Base-by-base conservation (phyloP, 768 basidiomycete genomes). In the Agrocybe pediades region DNA sequence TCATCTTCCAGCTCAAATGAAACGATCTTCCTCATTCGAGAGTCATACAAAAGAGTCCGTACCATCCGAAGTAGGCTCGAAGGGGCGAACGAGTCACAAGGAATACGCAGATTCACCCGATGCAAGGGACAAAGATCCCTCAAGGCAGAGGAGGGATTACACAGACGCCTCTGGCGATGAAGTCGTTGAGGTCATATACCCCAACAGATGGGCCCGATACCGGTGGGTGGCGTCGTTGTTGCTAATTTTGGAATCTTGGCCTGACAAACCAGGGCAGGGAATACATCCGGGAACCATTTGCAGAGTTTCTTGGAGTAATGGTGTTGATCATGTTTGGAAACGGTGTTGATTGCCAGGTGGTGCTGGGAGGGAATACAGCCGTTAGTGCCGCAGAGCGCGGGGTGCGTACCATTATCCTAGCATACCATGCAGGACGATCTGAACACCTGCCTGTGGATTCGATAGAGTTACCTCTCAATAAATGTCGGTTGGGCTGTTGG, bases 401-500 rank as follows among this genome's bases (percentile, higher is more conserved):
- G 33, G 33, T 36, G n/a, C 11, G 33, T 13, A 4, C 3, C 13
- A 13, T 13, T 13, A 13, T 4, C n/a, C n/a, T 13, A 36, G n/a
- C 13, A 36, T 36, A 36, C 13, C n/a, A 36, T n/a, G 11, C 33
- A n/a, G 33, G 11, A 36, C 13, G n/a, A 15, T 36, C 33, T 36
- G 33, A 36, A 15, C 13, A n/a, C 11, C 5, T 13, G 11, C 11
- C 33, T 36, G 4, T n/a, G 13, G 3, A 36, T 15, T 30, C 11
- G n/a, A n/a, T n/a, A 36, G 33, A 36, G 33, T 13, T 36, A 36
- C 11, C 33, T 36, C n/a, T 36, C 33, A n/a, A 36, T 36, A 6
- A 36, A 36, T n/a, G 33, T 36, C 13, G 33, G 16, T 20, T 17
- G 41, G 4, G 36, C 15, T 45, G 11, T 25, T 58, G 59, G 59